Percentiles rank a stretch among this genome's conserved stretches.
Evolutionary conservation across 352 stramenopile species (phyloP).

Genomic region (Globisporangium yorkense): DNA sequence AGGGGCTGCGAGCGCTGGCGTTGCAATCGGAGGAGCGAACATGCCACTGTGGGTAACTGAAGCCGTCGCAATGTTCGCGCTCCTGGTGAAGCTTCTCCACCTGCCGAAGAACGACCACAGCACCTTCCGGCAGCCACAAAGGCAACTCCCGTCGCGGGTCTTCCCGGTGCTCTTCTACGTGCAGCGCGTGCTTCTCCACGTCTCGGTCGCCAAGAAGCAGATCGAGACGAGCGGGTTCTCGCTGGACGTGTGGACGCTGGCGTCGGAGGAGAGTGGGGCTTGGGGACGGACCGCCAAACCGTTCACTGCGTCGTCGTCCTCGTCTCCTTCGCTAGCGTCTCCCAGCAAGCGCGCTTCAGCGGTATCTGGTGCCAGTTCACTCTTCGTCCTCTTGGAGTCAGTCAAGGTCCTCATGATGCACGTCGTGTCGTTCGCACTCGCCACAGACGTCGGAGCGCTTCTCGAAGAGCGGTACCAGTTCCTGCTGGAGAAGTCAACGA

Average conservation of each 20-base stretch:
- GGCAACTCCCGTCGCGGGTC: constrained; percentile 12
- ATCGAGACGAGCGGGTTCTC: constrained; percentile 23
- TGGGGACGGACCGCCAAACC: constrained; percentile 9
- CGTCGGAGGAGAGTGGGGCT: constrained; percentile 7
- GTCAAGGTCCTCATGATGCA: constrained; percentile 31
- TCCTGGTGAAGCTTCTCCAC: constrained; percentile 22
- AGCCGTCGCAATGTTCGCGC: constrained; percentile 22
- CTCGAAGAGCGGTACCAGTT: constrained; percentile 17
- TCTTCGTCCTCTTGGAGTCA: constrained; percentile 35
- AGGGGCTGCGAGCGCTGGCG: background rate
- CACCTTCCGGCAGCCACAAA: constrained; percentile 4
- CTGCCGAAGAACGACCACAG: background rate
- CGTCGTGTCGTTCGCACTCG: constrained; percentile 19
- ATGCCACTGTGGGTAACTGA: background rate
- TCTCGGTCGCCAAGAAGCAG: constrained; percentile 23
- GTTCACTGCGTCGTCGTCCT: background rate
- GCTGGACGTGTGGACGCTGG: constrained; percentile 20
- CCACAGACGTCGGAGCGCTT: constrained; percentile 7
- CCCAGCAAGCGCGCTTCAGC: constrained; percentile 1
- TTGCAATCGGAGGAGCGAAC: background rate
- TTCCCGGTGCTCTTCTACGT: constrained; percentile 32
- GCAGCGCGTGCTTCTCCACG: constrained; percentile 30
- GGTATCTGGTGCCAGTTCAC: background rate
- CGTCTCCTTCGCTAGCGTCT: background rate
- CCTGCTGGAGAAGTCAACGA: constrained; percentile 14